Conservation (phyloP, 306 rosid species). For the Prunus armeniaca region DNA sequence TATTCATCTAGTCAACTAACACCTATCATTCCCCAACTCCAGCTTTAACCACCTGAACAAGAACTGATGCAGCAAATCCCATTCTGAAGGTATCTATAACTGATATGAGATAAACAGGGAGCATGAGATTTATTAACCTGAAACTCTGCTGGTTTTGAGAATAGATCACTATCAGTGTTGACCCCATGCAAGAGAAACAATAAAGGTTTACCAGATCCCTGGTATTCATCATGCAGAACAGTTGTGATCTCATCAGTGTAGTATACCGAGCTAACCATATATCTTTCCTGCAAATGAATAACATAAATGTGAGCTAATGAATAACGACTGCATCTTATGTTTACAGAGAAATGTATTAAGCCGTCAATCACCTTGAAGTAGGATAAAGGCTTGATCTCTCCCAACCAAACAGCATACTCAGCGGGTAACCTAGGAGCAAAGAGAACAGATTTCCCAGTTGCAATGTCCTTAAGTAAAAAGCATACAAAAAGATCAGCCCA, state of each 20-base stretch:
- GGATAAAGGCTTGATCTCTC: constrained; percentile 57
- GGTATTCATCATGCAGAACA: constrained; percentile 50
- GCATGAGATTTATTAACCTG: constrained; percentile 45
- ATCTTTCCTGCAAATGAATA: constrained; percentile 62
- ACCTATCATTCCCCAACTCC: not conserved
- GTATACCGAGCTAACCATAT: constrained; percentile 46
- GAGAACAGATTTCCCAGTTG: constrained; percentile 64
- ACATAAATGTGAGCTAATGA: constrained; percentile 23
- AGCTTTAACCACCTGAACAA: not conserved
- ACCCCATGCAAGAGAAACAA: constrained; percentile 80
- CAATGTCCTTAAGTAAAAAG: constrained; percentile 52
- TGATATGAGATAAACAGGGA: constrained; percentile 1
- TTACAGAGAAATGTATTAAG: not conserved
- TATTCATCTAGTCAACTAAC: not conserved
- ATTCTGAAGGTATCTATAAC: constrained; percentile 9
- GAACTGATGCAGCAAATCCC: not conserved
- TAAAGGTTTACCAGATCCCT: constrained; percentile 51
- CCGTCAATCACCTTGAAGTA: constrained; percentile 56
- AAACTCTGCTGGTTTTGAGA: constrained; percentile 68
- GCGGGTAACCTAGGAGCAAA: constrained; percentile 78
- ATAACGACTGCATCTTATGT: not conserved
- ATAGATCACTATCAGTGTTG: constrained; percentile 73
- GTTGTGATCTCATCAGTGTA: constrained; percentile 50
- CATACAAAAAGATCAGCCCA: not conserved
- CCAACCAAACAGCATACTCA: constrained; percentile 91